Base-by-base conservation (phyloP, 371 early-diverging fungal genomes). In the Apophysomyces elegans region DNA sequence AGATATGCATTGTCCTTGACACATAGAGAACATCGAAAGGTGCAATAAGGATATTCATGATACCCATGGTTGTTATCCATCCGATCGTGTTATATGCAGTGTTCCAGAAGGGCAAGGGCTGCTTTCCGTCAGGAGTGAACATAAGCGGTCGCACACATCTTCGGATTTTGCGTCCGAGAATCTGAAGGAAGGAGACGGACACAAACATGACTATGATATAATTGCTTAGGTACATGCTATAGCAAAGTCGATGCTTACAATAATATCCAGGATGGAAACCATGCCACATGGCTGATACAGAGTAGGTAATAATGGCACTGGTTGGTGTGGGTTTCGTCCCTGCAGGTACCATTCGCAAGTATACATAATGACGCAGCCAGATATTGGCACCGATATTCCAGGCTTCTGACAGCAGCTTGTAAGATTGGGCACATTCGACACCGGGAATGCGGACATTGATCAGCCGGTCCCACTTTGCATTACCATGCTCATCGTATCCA, bases 241-340 rank as follows among this genome's bases (percentile, higher is more conserved):
- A 43, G 39, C 65, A 37, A 37, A 39, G 32, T 37, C 9, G 13
- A 41, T 69, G 87, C 71, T 85, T 86, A 73, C 88, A 73, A 67
- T 92, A 90, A 69, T 93, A 91, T 9, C 92, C 94, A 7, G 92
- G 89, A 66, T 91, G 90, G 75, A 96, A 95, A 44, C 96, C 96
- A 68, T 96, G 96, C 96, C 96, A 96, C 65, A 93, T 80, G 8
- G 96, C 93, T 16, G 92, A 91, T 0, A 86, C 80, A 37, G 77
- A 76, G 71, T 91, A 93, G 6, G 95, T 95, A 37, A 81, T 65
- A 50, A 88, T 63, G 0, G 89, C 82, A 18, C 91, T 84, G 4
- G 74, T 59, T 0, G 80, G 74, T 26, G 82, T 83, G 11, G 88
- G 80, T 43, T 86, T 88, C 14, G 68, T 69, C 6, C 83, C 87